Evolutionary conservation across 768 basidiomycete species (phyloP).

Genomic region (Floccularia luteovirens): DNA sequence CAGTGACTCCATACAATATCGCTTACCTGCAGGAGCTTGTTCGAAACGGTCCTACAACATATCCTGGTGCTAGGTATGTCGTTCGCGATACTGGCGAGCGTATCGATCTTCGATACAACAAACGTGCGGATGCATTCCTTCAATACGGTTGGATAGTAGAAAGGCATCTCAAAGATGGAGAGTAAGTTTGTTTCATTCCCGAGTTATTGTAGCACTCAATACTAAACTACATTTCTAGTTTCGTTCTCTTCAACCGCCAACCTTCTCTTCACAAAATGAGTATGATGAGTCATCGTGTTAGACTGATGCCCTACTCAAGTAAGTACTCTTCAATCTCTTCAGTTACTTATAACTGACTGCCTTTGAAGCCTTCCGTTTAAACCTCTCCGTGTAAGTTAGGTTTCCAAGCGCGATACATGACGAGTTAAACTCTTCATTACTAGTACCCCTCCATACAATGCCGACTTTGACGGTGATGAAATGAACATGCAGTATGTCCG

Average conservation of each 20-base stretch:
- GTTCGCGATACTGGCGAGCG: conserved; percentile 96
- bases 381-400: conserved; percentile 86
- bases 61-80: conserved; percentile 95
- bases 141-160: conserved; percentile 99
- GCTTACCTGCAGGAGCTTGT: conserved; percentile 91
- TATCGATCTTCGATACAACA: conserved; percentile 95
- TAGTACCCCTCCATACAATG: conserved; percentile 96
- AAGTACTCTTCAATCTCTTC: conserved; percentile 21
- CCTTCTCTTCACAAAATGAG: conserved; percentile 99
- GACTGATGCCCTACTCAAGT: conserved; percentile 98
- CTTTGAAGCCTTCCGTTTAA: conserved; percentile 82
- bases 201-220: not conserved
- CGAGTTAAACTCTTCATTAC: conserved; percentile 18
- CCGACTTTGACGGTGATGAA: conserved; percentile 99
- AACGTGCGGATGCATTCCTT: conserved; percentile 88
- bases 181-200: conserved; percentile 49
- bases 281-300: conserved; percentile 99
- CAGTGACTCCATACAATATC: conserved; percentile 97
- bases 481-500: conserved; percentile 99
- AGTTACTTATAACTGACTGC: not conserved
- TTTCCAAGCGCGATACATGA: conserved; percentile 11
- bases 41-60: conserved; percentile 87
- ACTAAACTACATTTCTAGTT: conserved; percentile 34
- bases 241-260: conserved; percentile 95
- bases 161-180: conserved; percentile 95